phyloP scores from a whole-genome alignment of 1,284 basidiomycete genomes.

The Neonothopanus nambi region DNA sequence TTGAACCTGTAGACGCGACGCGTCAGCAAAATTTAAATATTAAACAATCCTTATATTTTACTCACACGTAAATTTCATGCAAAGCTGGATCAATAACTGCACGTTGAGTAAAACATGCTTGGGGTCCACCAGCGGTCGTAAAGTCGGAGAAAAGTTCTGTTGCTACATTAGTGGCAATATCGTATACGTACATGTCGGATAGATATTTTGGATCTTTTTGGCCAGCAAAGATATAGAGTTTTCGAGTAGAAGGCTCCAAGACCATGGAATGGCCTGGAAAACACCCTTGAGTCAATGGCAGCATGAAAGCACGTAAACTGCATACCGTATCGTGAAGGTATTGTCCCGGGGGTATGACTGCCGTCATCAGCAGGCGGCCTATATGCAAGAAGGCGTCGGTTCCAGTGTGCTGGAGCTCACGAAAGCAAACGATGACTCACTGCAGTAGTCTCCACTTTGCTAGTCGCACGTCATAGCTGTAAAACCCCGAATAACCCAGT shows the following conservation, averaged over 20 bases:
- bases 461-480: conserved; percentile 62
- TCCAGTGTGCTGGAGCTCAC: neutral
- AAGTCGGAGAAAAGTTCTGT: conserved; percentile 66
- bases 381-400: neutral
- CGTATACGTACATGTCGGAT: conserved; percentile 74
- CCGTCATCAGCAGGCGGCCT: conserved; percentile 32
- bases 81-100: conserved; percentile 64
- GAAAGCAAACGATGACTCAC: conserved; percentile 40
- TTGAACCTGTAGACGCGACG: conserved; percentile 47
- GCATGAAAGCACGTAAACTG: neutral
- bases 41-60: conserved; percentile 14
- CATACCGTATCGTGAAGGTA: conserved; percentile 64
- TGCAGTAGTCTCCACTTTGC: conserved; percentile 66
- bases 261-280: conserved; percentile 74
- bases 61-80: conserved; percentile 74
- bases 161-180: conserved; percentile 57
- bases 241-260: conserved; percentile 56
- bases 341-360: conserved; percentile 32
- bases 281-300: conserved; percentile 2
- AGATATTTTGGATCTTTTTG: conserved; percentile 64
- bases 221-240: conserved; percentile 71
- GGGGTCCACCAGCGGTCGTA: conserved; percentile 56
- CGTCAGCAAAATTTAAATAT: conserved; percentile 3
- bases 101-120: conserved; percentile 69
- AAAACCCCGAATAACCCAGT: conserved; percentile 67